Evolutionary conservation across 805 yeast species (phyloP).

Genomic region (Yarrowia yakushimensis): DNA sequence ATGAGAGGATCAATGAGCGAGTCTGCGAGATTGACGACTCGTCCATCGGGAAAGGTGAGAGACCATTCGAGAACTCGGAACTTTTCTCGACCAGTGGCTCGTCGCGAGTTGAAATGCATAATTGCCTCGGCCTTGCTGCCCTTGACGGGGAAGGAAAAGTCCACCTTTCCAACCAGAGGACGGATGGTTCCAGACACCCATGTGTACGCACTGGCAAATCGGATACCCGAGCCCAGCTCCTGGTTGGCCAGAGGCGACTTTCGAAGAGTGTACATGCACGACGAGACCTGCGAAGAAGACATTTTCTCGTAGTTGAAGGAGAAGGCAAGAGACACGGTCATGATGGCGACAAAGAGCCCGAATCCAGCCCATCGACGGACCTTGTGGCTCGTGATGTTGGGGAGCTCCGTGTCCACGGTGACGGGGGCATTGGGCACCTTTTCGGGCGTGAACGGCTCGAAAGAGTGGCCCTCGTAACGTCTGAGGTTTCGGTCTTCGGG

Average conservation of each 20-base stretch:
- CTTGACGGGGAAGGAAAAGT: slow-evolving; percentile 63
- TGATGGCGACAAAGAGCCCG: slow-evolving; percentile 49
- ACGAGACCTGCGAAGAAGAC: slow-evolving; percentile 81
- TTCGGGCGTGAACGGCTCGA: slow-evolving; percentile 17
- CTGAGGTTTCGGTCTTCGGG: slow-evolving; percentile 17
- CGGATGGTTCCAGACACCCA: slow-evolving; percentile 87
- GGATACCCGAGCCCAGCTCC: slow-evolving; percentile 69
- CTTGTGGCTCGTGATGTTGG: slow-evolving; percentile 49
- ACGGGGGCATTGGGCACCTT: slow-evolving; percentile 40
- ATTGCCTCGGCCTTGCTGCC: slow-evolving; percentile 59
- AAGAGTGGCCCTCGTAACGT: slow-evolving; percentile 17
- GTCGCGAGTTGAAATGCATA: slow-evolving; percentile 64
- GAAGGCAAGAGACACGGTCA: slow-evolving; percentile 54
- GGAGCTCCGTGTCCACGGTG: slow-evolving; percentile 74
- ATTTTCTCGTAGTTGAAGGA: slow-evolving; percentile 93
- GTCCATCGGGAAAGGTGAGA: slow-evolving; percentile 47
- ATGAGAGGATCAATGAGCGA: slow-evolving; percentile 44
- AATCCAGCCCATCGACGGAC: slow-evolving; percentile 54
- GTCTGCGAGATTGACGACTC: slow-evolving; percentile 45
- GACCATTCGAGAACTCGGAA: slow-evolving; percentile 65
- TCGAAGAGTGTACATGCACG: slow-evolving; percentile 80
- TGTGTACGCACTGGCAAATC: slow-evolving; percentile 71
- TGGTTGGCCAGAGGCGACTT: slow-evolving; percentile 64
- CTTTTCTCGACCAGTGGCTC: slow-evolving; percentile 55
- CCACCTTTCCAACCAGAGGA: slow-evolving; percentile 76